Conservation (phyloP, 768 basidiomycete species). For the Phanerochaete sordida region DNA sequence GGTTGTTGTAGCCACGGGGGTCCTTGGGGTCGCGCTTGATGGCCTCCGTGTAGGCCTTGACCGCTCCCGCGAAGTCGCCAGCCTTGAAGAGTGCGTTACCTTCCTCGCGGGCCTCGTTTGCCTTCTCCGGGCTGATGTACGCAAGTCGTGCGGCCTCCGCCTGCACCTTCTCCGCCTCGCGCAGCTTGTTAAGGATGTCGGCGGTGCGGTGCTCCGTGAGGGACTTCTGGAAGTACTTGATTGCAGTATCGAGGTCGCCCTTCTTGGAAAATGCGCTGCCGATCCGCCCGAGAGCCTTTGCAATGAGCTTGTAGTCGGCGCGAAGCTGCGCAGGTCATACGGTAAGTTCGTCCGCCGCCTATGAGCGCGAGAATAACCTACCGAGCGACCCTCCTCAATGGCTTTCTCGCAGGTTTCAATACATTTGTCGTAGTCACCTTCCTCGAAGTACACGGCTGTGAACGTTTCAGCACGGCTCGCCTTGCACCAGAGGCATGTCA, state of each 20-base stretch:
- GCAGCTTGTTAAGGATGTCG: constrained; percentile 86
- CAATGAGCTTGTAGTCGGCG: constrained; percentile 92
- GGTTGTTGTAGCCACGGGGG: constrained; percentile 93
- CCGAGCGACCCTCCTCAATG: constrained; percentile 89
- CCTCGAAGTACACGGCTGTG: constrained; percentile 88
- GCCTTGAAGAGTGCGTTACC: constrained; percentile 91
- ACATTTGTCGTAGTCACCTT: constrained; percentile 86
- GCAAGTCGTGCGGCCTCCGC: constrained; percentile 74
- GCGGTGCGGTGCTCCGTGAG: constrained; percentile 96
- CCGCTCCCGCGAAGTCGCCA: constrained; percentile 88
- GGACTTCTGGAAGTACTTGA: constrained; percentile 92
- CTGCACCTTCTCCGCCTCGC: constrained; percentile 75
- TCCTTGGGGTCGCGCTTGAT: constrained; percentile 94
- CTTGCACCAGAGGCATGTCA: constrained; percentile 1
- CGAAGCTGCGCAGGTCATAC: constrained; percentile 47
- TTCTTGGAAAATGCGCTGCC: constrained; percentile 85
- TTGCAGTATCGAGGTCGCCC: constrained; percentile 67
- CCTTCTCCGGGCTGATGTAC: constrained; percentile 85
- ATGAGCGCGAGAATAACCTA: constrained; percentile 28
- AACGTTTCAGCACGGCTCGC: neutral
- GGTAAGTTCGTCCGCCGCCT: neutral
- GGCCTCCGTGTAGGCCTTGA: constrained; percentile 91
- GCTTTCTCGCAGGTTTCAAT: constrained; percentile 94
- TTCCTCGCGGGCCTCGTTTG: constrained; percentile 82
- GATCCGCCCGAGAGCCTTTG: constrained; percentile 89